Evolutionary conservation across 2,329 filamentous ascomycete species (phyloP), one percentile per base, ranked within the genome.

Genomic region (Grosmannia clavigera): DNA sequence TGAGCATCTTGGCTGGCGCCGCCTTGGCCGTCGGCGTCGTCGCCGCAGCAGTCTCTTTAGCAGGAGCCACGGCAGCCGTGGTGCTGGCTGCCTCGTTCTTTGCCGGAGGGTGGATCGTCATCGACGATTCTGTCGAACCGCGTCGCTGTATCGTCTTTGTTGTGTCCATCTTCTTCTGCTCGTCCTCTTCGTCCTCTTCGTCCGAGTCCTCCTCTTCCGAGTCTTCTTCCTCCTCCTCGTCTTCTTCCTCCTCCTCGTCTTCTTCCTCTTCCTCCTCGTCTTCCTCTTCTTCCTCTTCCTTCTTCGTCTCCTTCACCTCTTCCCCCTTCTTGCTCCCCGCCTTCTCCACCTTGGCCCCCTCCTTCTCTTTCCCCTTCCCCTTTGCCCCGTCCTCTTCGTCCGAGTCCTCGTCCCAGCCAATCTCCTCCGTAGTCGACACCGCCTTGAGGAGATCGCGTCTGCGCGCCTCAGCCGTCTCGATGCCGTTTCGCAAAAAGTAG

Each of bases 401-500:
- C 9, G 72, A 72, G 29, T 75, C 71, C 66, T 94, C 89, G 67
- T 81, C 83, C 82, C 84, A 87, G 57, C 75, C 81, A 61, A 86
- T 78, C 65, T 92, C 88, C 61, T 91, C 86, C 65, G 90, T 82
- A 31, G 86, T 78, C 22, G 83, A 80, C 55, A 87, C 87, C 65
- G 83, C 85, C 74, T 95, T 95, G 27, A 99, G 77, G 60, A 99
- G 80, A 72, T 99, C 94, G 67, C 87, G 85, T 71, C 94, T 81
- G 71, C 90, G 85, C 68, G 87, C 85, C 75, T 99, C 94, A 61
- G 96, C 92, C 31, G 88, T 92, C 76, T 97, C 92, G 64, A 99
- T 88, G 19, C 94, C 90, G 68, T 95, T 87, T 68, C 92, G 81
- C 64, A 97, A 75, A 76, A 96, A 99, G 72, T 97, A 97, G 74